Conservation (phyloP, 208 protist genomes). For the Herpetomonas tarakana region DNA sequence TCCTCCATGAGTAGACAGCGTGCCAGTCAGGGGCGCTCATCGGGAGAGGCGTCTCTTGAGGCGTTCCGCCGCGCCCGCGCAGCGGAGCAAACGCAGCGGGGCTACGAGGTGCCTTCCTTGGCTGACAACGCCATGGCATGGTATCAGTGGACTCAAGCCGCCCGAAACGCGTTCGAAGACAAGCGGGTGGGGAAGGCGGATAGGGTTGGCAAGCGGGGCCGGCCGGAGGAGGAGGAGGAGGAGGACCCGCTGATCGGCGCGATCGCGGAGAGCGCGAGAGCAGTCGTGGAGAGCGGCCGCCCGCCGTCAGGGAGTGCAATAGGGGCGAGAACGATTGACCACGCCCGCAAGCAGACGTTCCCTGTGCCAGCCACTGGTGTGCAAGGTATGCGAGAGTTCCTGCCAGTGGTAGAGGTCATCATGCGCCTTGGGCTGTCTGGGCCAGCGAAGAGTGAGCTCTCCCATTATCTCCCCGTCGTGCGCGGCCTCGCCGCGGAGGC, state of each 20-base stretch:
- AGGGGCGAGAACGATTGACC: slow-evolving; percentile 7
- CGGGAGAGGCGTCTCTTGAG: too few species aligned
- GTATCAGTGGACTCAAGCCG: slow-evolving; percentile 38
- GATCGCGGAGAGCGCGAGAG: background rate
- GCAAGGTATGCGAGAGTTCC: slow-evolving; percentile 20
- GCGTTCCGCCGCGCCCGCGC: too few species aligned
- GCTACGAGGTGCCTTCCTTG: background rate
- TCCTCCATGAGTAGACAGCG: too few species aligned
- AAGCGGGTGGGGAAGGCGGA: too few species aligned
- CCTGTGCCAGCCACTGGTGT: slow-evolving; percentile 19
- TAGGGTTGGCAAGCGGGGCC: too few species aligned
- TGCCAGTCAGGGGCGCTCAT: too few species aligned
- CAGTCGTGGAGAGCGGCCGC: slow-evolving; percentile 5
- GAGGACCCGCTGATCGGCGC: slow-evolving; percentile 1
- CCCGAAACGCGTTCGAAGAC: slow-evolving; percentile 8
- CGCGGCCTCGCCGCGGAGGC: slow-evolving; percentile 16
- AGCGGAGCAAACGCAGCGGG: background rate
- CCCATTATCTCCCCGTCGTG: slow-evolving; percentile 21
- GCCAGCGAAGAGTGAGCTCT: slow-evolving; percentile 17
- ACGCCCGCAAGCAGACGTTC: slow-evolving; percentile 24
- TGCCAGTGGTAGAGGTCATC: slow-evolving; percentile 41
- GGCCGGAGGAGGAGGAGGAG: background rate
- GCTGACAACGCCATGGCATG: slow-evolving; percentile 17
- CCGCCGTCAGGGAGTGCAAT: background rate
- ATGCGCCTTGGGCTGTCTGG: slow-evolving; percentile 40